phyloP scores from a whole-genome alignment of 768 basidiomycete genomes.

The Xerocomus brunneocitrinus region DNA sequence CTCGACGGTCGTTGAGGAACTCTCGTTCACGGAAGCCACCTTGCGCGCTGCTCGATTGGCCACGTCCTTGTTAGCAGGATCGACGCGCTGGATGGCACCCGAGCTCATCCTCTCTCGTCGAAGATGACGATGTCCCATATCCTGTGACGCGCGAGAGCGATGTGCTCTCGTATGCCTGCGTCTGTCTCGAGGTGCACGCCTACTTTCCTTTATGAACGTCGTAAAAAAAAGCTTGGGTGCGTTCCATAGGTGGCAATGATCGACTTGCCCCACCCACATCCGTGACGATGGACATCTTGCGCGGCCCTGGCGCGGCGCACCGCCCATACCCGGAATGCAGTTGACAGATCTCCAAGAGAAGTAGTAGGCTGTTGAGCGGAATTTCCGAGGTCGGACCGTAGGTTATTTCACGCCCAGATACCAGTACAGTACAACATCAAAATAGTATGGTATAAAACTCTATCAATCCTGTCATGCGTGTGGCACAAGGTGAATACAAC shows the following conservation, averaged over 20 bases:
- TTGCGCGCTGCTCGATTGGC: slow-evolving; percentile 23
- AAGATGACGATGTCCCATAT: slow-evolving; percentile 40
- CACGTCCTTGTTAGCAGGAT: slow-evolving; percentile 32
- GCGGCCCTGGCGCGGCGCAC: slow-evolving; percentile 41
- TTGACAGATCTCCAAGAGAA: too few species aligned
- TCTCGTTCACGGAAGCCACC: slow-evolving; percentile 31
- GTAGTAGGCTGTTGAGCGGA: too few species aligned
- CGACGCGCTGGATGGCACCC: slow-evolving; percentile 46
- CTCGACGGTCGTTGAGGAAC: slow-evolving; percentile 53
- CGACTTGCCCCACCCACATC: slow-evolving; percentile 48
- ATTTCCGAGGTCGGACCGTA: too few species aligned
- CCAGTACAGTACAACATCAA: too few species aligned
- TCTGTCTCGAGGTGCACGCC: slow-evolving; percentile 50
- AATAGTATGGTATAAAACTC: too few species aligned
- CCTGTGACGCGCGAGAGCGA: slow-evolving; percentile 49
- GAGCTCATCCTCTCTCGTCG: slow-evolving; percentile 49
- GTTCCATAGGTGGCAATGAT: slow-evolving; percentile 45
- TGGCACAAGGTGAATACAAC: too few species aligned
- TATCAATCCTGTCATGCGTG: too few species aligned
- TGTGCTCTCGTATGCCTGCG: slow-evolving; percentile 56
- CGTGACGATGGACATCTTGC: slow-evolving; percentile 51
- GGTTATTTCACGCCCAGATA: too few species aligned
- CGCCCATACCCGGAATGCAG: too few species aligned
- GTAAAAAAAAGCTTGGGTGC: background rate
- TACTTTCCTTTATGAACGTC: background rate